Conservation (phyloP, 2,329 filamentous ascomycete species). For the Phialemonium atrogriseum region DNA sequence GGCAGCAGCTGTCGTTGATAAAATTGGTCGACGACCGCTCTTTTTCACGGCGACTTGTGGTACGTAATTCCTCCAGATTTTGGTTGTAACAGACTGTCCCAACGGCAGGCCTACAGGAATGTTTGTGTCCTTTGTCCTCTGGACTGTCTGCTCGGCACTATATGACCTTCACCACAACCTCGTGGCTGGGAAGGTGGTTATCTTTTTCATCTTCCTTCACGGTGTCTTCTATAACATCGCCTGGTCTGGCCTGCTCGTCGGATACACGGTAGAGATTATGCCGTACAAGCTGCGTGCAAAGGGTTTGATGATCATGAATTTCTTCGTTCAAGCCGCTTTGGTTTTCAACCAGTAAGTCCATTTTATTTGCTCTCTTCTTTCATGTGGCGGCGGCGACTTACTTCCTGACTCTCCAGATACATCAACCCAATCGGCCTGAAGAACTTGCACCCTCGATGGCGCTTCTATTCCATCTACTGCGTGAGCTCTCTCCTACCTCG, state of each 20-base stretch:
- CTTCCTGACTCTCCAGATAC: no score
- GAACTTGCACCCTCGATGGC: conserved; percentile 26
- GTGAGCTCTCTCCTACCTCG: no score
- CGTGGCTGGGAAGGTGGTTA: conserved; percentile 18
- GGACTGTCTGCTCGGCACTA: conserved; percentile 15
- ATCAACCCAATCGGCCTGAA: conserved; percentile 26
- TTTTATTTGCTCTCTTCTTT: conserved; percentile 1
- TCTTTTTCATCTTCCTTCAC: conserved; percentile 19
- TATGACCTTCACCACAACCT: conserved; percentile 8
- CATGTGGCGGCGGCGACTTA: no score
- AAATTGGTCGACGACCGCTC: conserved; percentile 15
- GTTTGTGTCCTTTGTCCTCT: conserved; percentile 14
- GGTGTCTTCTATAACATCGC: conserved; percentile 18
- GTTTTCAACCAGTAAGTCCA: conserved; percentile 26
- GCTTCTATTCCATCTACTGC: conserved; percentile 30
- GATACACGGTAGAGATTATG: conserved; percentile 18
- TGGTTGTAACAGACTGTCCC: no score
- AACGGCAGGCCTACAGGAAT: no score
- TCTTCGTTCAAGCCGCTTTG: conserved; percentile 27
- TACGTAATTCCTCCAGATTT: no score
- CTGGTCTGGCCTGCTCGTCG: conserved; percentile 16
- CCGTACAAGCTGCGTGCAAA: conserved; percentile 21
- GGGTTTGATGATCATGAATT: conserved; percentile 35
- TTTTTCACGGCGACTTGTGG: conserved; percentile 14
- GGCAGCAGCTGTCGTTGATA: conserved; percentile 16